Evolutionary conservation across 176 grass and related monocot species (phyloP).

Genomic region (Triticum monococcum): DNA sequence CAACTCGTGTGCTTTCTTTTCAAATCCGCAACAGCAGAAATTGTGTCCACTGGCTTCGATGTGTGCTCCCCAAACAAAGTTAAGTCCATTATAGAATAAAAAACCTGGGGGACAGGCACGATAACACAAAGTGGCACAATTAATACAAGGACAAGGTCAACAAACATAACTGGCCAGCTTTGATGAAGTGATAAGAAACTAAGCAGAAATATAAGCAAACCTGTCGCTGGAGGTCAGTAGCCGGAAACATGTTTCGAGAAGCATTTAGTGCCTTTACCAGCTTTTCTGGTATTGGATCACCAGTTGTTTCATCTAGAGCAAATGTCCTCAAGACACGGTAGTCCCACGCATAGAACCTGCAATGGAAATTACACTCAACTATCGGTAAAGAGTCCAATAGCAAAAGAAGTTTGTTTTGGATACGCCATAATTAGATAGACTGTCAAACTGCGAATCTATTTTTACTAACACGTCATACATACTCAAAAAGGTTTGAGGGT

Average conservation of each 20-base stretch:
- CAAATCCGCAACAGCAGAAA: constrained; percentile 76
- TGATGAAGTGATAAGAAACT: background rate
- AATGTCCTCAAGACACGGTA: constrained; percentile 87
- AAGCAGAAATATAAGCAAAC: constrained; percentile 29
- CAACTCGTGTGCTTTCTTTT: constrained; percentile 79
- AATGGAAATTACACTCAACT: constrained; percentile 20
- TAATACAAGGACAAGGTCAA: background rate
- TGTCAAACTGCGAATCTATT: background rate
- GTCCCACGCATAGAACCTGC: constrained; percentile 93
- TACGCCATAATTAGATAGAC: constrained; percentile 11
- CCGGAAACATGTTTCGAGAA: constrained; percentile 77
- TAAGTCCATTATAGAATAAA: constrained; percentile 94
- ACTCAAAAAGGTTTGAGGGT: constrained; percentile 96
- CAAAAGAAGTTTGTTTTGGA: constrained; percentile 12
- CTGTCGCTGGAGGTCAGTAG: constrained; percentile 91
- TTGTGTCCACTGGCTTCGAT: constrained; percentile 57
- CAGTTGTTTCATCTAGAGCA: constrained; percentile 77
- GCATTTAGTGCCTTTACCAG: constrained; percentile 76
- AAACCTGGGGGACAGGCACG: constrained; percentile 45
- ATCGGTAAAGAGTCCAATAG: background rate
- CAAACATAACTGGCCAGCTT: background rate
- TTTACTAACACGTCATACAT: constrained; percentile 25
- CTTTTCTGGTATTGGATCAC: constrained; percentile 83
- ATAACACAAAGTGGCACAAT: constrained; percentile 9
- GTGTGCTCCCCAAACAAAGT: constrained; percentile 82